Base-by-base conservation (phyloP, 371 early-diverging fungal species). In the Mortierella sp. region DNA sequence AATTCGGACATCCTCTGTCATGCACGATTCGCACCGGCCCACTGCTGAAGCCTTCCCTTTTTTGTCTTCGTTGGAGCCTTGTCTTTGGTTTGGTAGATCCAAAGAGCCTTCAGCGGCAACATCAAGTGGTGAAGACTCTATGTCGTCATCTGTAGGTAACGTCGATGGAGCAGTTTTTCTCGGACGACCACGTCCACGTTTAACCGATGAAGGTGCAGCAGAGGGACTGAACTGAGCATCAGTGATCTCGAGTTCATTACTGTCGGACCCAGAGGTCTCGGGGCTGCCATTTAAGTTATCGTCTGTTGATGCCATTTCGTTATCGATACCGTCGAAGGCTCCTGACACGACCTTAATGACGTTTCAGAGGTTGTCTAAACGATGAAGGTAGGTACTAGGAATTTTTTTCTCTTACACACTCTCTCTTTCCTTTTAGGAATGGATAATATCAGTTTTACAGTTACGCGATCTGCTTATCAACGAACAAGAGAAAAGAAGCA, bases 121-220 rank as follows among this genome's bases (percentile, higher is more conserved):
- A 56, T 19, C 23, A n/a, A 19, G 34, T 4, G 57, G 34, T 29
- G 63, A 32, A 10, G 32, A 2, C 19, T 57, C 31, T 17, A 31
- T 49, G 22, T 5, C 9, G 31, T 17, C 49, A 17, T 15, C 22
- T 0, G 17, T 5, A n/a, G 28, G 26, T 22, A 13, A 23, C 17
- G n/a, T 42, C 13, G 17, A 54, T 42, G 23, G 28, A n/a, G 29
- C 9, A 15, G 8, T n/a, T 40, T 66, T 72, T 34, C 58, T 51
- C 26, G 73, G 73, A 40, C 73, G 66, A 12, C 73, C 73, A 10
- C 73, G 61, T 9, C 62, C 66, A 2, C 73, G 73, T 26, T 66
- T 72, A 19, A 29, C 23, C 32, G 34, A 0, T 7, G 31, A 13
- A 13, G 28, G 8, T 8, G 40, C 37, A 42, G 13, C 7, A 31